Base-by-base conservation (phyloP, 495 filamentous ascomycete genomes). In the Pseudoneurospora amorphoporcata region DNA sequence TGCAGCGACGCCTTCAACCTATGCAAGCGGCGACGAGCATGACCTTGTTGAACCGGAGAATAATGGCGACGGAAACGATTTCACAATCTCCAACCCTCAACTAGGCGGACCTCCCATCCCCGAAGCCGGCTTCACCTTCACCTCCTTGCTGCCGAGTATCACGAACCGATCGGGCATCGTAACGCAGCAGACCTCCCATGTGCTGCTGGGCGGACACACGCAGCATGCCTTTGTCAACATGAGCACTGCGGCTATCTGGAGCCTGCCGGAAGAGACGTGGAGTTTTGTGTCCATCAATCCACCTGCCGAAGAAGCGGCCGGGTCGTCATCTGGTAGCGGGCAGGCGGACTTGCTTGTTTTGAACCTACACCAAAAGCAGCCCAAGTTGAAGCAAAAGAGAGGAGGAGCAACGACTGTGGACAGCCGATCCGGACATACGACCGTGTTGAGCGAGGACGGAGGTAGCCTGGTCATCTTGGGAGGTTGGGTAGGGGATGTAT, bases 191-290 rank as follows among this genome's bases (percentile, higher is more conserved):
- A 90, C 90, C 69, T 89, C 89, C 70, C 94, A 92, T 70, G 88
- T 98, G 8, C 82, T 98, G 16, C 83, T 98, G 47, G 95, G 94
- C 14, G 95, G 95, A 0, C 93, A 98, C 78, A 97, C 94, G 0
- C 84, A 88, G 74, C 76, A 83, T 16, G 95, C 93, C 0, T 98
- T 97, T 75, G 88, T 97, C 78, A 97, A 97, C 78, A 97, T 96
- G 92, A 94, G 92, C 40, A 92, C 93, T 72, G 87, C 95, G 9
- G 95, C 95, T 0, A 82, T 98, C 2, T 97, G 94, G 83, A 93
- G 88, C 37, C 83, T 97, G 19, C 95, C 95, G 4, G 90, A 96
- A 75, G 89, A 92, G 74, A 92, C 87, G 71, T 98, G 95, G 95
- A 89, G 85, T 45, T 97, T 95, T 78, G 82, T 94, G 7, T 84